phyloP scores from a whole-genome alignment of 805 yeast species.

The Dipodascopsis uninucleata region DNA sequence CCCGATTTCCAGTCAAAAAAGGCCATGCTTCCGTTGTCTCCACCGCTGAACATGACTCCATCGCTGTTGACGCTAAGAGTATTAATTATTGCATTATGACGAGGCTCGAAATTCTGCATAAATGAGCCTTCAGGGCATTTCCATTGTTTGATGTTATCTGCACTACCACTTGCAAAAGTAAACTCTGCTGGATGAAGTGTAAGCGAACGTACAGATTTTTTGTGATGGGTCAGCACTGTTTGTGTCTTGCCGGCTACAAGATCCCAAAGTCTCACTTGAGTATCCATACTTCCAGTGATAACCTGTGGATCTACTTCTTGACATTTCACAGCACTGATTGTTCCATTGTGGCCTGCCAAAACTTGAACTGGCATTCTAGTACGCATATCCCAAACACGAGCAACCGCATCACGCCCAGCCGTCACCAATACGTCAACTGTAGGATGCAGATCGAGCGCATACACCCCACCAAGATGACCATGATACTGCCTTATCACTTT shows the following conservation, averaged over 20 bases:
- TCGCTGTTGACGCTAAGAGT: constrained; percentile 63
- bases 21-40: constrained; percentile 73
- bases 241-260: constrained; percentile 69
- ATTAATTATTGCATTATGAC: constrained; percentile 56
- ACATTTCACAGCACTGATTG: constrained; percentile 65
- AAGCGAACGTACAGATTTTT: constrained; percentile 73
- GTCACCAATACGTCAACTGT: constrained; percentile 77
- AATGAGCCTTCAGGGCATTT: constrained; percentile 71
- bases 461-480: constrained; percentile 90
- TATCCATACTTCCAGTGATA: constrained; percentile 76
- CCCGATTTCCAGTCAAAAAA: constrained; percentile 80
- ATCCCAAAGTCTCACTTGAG: constrained; percentile 89
- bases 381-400: constrained; percentile 91
- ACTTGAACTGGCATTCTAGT: constrained; percentile 71
- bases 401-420: constrained; percentile 84
- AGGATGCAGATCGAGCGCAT: constrained; percentile 81
- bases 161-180: constrained; percentile 75
- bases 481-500: constrained; percentile 80
- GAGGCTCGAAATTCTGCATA: constrained; percentile 52
- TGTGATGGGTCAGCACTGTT: constrained; percentile 77
- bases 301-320: constrained; percentile 81
- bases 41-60: constrained; percentile 71
- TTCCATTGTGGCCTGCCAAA: constrained; percentile 74
- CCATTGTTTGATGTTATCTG: constrained; percentile 83
- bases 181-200: constrained; percentile 63